Base-by-base conservation (phyloP, 768 basidiomycete species). In the Suillus luteus region DNA sequence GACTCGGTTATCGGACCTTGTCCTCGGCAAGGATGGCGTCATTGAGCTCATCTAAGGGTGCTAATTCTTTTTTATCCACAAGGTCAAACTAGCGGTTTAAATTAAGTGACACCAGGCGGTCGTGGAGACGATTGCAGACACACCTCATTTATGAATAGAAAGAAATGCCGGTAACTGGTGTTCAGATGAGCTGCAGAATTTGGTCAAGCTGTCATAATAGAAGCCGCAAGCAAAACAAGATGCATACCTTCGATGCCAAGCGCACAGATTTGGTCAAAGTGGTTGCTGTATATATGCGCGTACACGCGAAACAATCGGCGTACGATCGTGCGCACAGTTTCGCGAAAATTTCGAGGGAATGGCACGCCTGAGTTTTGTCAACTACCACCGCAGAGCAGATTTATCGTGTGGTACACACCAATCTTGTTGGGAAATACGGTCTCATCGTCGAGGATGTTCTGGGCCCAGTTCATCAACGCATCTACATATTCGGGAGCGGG, bases 191-290 rank as follows among this genome's bases (percentile, higher is more conserved):
- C 97, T 99, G 67, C 17, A 60, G 10, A 58, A 41, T 19, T 12
- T 24, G 40, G 62, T 51, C 33, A 65, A 60, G 41, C 41, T n/a
- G 55, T 54, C 51, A 46, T n/a, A 17, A 24, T 33, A 22, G 9
- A 19, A 27, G 14, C 11, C 33, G 2, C 9, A 24, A 54, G 14
- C 37, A 12, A 49, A 22, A 31, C 17, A 14, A 15, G 7, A 59
- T 40, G 24, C 33, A 72, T 65, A 96, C 96, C 96, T 85, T 99
- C 97, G 60, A 99, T 98, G 6, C 96, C 96, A 54, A 99, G 79
- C 15, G 97, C 97, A 75, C 96, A 99, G 64, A 99, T 93, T 70
- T 99, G 96, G 71, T 99, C 97, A 75, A 99, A 99, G 77, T 99
- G 97, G 69, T 95, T 96, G 82, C 95, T 96, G 81, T 99, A 99